Evolutionary conservation across 2,329 filamentous ascomycete genomes (phyloP), one percentile per base, ranked within the genome.

Genomic region (Pseudogymnoascus sp.): DNA sequence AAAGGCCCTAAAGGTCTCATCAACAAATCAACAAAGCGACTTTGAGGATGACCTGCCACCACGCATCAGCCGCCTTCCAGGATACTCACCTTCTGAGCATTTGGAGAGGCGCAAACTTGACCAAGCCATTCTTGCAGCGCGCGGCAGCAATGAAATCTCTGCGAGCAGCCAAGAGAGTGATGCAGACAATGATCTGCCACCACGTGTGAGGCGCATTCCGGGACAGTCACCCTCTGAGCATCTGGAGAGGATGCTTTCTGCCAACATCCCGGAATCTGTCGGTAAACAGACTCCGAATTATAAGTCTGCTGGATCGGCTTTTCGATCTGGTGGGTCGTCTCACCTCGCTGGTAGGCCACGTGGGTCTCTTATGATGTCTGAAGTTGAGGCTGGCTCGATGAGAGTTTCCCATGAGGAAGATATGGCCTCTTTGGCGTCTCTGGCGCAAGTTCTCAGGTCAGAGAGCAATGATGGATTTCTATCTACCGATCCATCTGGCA

Each of bases 331-430:
- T 30, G 43, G 43, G 4, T 50, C 43, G 25, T 50, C 43, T 16
- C n/a, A 12, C 30, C 30, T 50, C 9, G n/a, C 25, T 30, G 41
- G n/a, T 6, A n/a, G 25, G 16, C n/a, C 25, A 16, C 43, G 25
- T 18, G 43, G 43, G 25, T 50, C 43, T 30, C 12, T 50, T 25
- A 18, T 50, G 43, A 50, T 50, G 25, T 50, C 43, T 30, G 43
- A 50, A 18, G 43, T 50, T 50, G 43, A 50, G 30, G 11, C 39
- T 22, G 43, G 43, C 4, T 30, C 25, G 6, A 4, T 50, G 8
- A 64, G 58, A 38, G 60, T 70, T 18, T 69, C 68, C 30, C 63
- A 63, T 16, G 65, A 68, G 30, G 65, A 71, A 35, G 68, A 71
- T 58, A 38, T 64, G 6, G 64, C 66, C 14, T 71, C 69, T 20